Evolutionary conservation across 78 protist genomes (phyloP).

Genomic region (Guillardia theta): DNA sequence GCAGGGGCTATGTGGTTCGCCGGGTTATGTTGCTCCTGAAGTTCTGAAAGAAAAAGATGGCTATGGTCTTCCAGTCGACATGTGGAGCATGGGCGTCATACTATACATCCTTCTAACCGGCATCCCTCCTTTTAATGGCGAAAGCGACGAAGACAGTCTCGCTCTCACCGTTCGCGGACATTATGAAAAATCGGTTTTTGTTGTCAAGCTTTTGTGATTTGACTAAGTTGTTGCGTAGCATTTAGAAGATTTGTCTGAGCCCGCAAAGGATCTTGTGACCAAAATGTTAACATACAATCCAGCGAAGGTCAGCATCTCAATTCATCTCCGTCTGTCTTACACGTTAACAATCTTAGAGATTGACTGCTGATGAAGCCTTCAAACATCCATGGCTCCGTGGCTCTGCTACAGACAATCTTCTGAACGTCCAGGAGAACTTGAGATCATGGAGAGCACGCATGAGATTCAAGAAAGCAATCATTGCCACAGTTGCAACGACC

Average conservation of each 20-base stretch:
- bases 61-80: constrained; percentile 13
- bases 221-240: neutral
- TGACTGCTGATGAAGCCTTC: no score
- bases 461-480: constrained; percentile 28
- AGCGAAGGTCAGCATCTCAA: no score
- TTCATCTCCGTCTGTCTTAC: no score
- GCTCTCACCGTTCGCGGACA: constrained; percentile 12
- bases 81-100: constrained; percentile 38
- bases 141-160: neutral
- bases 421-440: neutral
- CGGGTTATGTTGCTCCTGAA: constrained; percentile 17
- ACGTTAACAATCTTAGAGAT: no score
- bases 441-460: constrained; percentile 28
- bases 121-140: constrained; percentile 4
- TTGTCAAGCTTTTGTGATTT: no score
- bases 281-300: constrained; percentile 16
- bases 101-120: constrained; percentile 25
- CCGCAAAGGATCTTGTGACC: neutral
- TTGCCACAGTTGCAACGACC: constrained; percentile 27
- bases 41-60: neutral
- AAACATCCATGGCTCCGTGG: no score
- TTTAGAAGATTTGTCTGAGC: neutral
- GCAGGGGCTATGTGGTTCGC: constrained; percentile 31
- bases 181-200: no score
- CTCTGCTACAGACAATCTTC: neutral